Percentiles rank a stretch among this genome's conserved stretches.
Conservation (phyloP, 129 eudicot species). For the Saposhnikovia divaricata region DNA sequence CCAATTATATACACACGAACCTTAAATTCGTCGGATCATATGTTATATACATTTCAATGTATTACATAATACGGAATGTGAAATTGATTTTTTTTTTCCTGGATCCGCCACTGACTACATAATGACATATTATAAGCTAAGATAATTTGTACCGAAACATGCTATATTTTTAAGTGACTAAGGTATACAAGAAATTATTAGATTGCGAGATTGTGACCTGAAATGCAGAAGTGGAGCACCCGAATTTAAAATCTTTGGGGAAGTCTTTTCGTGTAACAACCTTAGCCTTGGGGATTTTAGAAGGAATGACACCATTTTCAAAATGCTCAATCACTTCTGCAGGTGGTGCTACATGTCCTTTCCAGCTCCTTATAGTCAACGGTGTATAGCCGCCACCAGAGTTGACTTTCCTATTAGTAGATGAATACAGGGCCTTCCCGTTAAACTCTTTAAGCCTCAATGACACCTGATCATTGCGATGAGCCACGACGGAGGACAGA, state of each 20-base stretch:
- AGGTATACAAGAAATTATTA: not conserved
- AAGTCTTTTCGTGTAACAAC: conserved; percentile 7
- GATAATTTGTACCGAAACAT: too few species aligned
- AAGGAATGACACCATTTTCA: not conserved
- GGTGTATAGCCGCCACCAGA: not conserved
- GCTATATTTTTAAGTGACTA: too few species aligned
- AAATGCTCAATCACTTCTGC: not conserved
- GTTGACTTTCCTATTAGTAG: not conserved
- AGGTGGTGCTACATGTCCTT: conserved; percentile 11
- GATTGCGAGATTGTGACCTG: not conserved
- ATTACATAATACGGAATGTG: too few species aligned
- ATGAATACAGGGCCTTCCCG: not conserved
- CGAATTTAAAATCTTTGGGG: not conserved
- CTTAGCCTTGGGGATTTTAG: not conserved
- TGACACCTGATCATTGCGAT: not conserved
- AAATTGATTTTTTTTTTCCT: too few species aligned
- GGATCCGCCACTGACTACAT: too few species aligned
- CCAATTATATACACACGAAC: not conserved
- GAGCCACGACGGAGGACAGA: not conserved
- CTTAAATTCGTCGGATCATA: too few species aligned
- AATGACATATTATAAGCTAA: not conserved
- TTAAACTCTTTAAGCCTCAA: not conserved
- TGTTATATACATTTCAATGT: too few species aligned
- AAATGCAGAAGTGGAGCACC: conserved; percentile 15
- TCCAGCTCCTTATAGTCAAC: not conserved